phyloP scores from a whole-genome alignment of 495 filamentous ascomycete genomes.

The Penicillium longicatenatum region DNA sequence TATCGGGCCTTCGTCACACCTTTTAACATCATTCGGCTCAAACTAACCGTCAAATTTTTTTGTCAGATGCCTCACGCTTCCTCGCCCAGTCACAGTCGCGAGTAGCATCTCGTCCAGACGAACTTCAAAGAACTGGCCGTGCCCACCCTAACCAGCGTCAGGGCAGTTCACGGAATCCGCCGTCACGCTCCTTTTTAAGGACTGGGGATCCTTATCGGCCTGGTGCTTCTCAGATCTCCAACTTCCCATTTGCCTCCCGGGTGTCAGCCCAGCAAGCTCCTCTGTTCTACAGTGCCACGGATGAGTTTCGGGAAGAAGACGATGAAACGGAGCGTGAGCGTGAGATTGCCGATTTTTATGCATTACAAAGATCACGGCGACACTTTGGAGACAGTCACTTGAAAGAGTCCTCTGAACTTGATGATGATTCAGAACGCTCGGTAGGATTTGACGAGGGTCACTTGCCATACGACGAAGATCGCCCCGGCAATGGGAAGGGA shows the following conservation, averaged over 20 bases:
- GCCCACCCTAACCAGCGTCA: conserved; percentile 45
- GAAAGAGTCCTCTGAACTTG: conserved; percentile 78
- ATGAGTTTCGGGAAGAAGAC: conserved; percentile 84
- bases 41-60: background rate
- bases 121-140: conserved; percentile 50
- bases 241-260: conserved; percentile 77
- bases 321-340: conserved; percentile 89
- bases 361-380: conserved; percentile 82
- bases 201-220: conserved; percentile 74
- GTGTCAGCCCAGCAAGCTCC: conserved; percentile 74
- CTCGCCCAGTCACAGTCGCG: conserved; percentile 96
- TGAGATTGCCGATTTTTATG: conserved; percentile 91
- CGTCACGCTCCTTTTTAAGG: conserved; percentile 51
- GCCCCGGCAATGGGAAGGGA: conserved; percentile 43
- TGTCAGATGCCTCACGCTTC: conserved; percentile 90
- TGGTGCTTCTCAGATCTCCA: conserved; percentile 65
- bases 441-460: conserved; percentile 56
- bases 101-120: conserved; percentile 67
- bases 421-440: conserved; percentile 65
- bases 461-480: conserved; percentile 35
- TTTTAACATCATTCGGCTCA: background rate
- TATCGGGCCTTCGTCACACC: background rate
- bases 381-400: conserved; percentile 80
- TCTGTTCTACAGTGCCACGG: conserved; percentile 85
- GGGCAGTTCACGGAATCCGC: conserved; percentile 47